Percentiles rank a stretch among this genome's conserved stretches.
These are phyloP conservation scores for Hyphodiscus hymeniophilus DNA, from an alignment of 495 filamentous ascomycete genomes.

Conservation along the genomic window DNA sequence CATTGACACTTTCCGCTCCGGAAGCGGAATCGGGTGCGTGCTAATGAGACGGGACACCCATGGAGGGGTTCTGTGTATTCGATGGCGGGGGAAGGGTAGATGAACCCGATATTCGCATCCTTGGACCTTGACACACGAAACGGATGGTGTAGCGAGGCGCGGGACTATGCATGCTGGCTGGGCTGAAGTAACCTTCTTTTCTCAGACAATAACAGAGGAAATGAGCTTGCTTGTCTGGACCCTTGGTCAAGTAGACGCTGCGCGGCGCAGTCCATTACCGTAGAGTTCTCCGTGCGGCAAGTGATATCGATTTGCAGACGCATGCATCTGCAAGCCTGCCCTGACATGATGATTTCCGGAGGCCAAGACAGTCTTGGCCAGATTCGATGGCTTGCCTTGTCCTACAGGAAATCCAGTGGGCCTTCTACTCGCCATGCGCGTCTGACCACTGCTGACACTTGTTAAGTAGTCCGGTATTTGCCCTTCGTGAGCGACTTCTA, in stretches of 20 bases:
- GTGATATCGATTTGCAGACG: too few relatives aligned
- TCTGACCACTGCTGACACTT: constrained; percentile 1
- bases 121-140: too few relatives aligned
- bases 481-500: neutral
- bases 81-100: neutral
- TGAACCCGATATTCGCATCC: too few relatives aligned
- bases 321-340: too few relatives aligned
- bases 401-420: neutral
- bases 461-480: neutral
- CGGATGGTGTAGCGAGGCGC: neutral
- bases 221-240: neutral
- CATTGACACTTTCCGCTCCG: neutral
- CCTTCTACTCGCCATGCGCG: constrained; percentile 3
- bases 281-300: too few relatives aligned
- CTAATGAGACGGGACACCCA: neutral
- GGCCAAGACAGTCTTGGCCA: too few relatives aligned
- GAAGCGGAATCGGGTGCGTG: neutral
- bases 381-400: too few relatives aligned
- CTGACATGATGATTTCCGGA: too few relatives aligned
- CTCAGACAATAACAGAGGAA: neutral
- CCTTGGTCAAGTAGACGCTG: neutral
- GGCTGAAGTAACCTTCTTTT: neutral
- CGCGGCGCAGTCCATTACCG: neutral
- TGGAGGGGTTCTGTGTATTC: neutral
- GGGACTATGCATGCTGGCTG: neutral